Percentiles rank a stretch among this genome's conserved stretches.
Conservation (phyloP, 2,329 filamentous ascomycete genomes). For the Rhynchosporium secalis region DNA sequence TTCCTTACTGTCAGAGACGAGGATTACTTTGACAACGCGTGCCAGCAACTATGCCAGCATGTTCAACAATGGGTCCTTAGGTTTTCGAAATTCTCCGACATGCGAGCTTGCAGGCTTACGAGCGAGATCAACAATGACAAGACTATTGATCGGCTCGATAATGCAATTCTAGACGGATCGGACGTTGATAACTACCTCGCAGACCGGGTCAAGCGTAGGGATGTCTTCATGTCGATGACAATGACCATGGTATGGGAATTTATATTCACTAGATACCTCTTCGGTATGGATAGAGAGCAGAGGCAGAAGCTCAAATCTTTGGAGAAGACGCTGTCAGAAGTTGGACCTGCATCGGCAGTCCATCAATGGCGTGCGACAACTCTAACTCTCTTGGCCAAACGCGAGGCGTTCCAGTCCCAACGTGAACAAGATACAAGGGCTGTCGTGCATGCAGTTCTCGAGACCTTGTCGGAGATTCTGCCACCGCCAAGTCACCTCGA, state of each 20-base stretch:
- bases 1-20: slow-evolving; percentile 83
- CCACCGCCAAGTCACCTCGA: slow-evolving; percentile 83
- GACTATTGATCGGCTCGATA: slow-evolving; percentile 90
- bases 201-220: slow-evolving; percentile 83
- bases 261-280: slow-evolving; percentile 95
- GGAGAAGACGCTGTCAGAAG: slow-evolving; percentile 86
- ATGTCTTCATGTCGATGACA: slow-evolving; percentile 97
- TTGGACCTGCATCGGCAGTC: slow-evolving; percentile 84
- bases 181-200: slow-evolving; percentile 86
- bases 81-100: slow-evolving; percentile 97
- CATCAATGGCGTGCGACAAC: slow-evolving; percentile 97
- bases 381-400: slow-evolving; percentile 80
- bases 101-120: slow-evolving; percentile 80
- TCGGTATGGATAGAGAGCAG: slow-evolving; percentile 97
- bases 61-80: slow-evolving; percentile 97
- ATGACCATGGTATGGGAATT: slow-evolving; percentile 99
- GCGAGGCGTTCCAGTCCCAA: slow-evolving; percentile 77
- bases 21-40: slow-evolving; percentile 92
- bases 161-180: slow-evolving; percentile 88
- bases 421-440: slow-evolving; percentile 90
- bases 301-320: slow-evolving; percentile 95
- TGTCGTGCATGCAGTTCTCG: slow-evolving; percentile 88
- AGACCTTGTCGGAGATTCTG: slow-evolving; percentile 79
- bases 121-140: slow-evolving; percentile 88
- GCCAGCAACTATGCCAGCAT: slow-evolving; percentile 91